Conservation (phyloP, 208 protist species). For the Trypanosoma melophagium region DNA sequence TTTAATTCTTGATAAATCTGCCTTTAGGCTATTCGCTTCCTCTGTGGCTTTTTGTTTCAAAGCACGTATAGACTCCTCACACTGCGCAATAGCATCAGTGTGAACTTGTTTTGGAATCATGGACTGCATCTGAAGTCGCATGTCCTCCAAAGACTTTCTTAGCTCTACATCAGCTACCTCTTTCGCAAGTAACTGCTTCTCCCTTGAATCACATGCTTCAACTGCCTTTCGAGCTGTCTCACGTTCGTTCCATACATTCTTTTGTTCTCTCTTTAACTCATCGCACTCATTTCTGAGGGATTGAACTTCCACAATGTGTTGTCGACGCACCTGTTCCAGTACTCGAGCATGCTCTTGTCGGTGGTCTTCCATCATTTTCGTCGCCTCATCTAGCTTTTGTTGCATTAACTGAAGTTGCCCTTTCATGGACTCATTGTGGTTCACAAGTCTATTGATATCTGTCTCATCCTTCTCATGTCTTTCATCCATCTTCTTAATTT, state of each 20-base stretch:
- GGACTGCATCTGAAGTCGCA: constrained; percentile 8
- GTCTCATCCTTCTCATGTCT: constrained; percentile 31
- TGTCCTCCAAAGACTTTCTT: background rate
- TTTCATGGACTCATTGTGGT: constrained; percentile 40
- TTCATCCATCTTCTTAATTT: constrained; percentile 3
- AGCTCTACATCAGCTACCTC: constrained; percentile 13
- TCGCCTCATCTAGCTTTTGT: background rate
- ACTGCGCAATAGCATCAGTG: constrained; percentile 19
- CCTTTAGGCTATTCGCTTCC: constrained; percentile 14
- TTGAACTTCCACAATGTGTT: constrained; percentile 4
- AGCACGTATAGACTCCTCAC: constrained; percentile 16
- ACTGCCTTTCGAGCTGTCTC: constrained; percentile 1
- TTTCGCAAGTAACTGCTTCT: constrained; percentile 21
- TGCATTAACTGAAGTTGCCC: constrained; percentile 16
- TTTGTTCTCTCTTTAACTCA: constrained; percentile 11
- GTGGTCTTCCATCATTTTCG: constrained; percentile 3
- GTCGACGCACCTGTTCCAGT: constrained; percentile 3
- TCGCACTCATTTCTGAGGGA: constrained; percentile 3
- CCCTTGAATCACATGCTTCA: constrained; percentile 15
- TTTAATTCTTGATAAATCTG: constrained; percentile 9
- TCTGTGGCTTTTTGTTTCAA: constrained; percentile 5
- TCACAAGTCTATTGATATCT: constrained; percentile 37
- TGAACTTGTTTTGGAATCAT: constrained; percentile 28
- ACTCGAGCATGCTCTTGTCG: background rate
- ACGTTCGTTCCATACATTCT: constrained; percentile 5